phyloP scores from a whole-genome alignment of 2,329 filamentous ascomycete genomes.

The Diaporthe aspalathi region DNA sequence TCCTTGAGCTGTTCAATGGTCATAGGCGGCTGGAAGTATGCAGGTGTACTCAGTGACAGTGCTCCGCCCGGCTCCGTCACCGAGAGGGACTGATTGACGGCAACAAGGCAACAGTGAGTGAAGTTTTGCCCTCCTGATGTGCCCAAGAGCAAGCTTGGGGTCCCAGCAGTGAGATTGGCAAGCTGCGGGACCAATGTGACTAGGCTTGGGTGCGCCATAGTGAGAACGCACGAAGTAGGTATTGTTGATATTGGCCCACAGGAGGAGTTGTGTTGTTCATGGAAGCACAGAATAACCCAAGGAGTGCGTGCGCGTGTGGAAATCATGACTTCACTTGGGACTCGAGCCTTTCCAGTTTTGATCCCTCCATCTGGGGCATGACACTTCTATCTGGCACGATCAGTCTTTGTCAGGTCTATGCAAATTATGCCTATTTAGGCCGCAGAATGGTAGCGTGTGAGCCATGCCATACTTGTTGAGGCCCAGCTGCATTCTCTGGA shows the following conservation, averaged over 20 bases:
- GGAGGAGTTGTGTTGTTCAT: neutral
- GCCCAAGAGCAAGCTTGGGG: neutral
- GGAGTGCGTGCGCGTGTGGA: too few species aligned
- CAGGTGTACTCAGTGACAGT: conserved; percentile 37
- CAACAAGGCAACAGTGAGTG: conserved; percentile 45
- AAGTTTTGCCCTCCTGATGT: conserved; percentile 43
- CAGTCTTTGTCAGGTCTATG: neutral
- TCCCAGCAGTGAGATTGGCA: conserved; percentile 15
- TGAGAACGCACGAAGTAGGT: neutral
- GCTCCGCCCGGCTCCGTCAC: conserved; percentile 13
- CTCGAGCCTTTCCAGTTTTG: neutral
- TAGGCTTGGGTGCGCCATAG: conserved; percentile 19
- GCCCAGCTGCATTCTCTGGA: neutral
- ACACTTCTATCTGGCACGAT: neutral
- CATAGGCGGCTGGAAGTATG: conserved; percentile 35
- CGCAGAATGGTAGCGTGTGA: neutral
- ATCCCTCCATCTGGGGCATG: too few species aligned
- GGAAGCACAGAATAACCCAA: neutral
- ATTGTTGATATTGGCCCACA: neutral
- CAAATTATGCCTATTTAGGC: neutral
- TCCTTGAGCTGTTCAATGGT: conserved; percentile 36
- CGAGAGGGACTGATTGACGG: conserved; percentile 39
- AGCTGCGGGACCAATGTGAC: conserved; percentile 22
- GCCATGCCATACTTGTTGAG: neutral
- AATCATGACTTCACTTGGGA: neutral